phyloP scores from a whole-genome alignment of 1,139 yeast species.

The Suhomyces yuchorum region DNA sequence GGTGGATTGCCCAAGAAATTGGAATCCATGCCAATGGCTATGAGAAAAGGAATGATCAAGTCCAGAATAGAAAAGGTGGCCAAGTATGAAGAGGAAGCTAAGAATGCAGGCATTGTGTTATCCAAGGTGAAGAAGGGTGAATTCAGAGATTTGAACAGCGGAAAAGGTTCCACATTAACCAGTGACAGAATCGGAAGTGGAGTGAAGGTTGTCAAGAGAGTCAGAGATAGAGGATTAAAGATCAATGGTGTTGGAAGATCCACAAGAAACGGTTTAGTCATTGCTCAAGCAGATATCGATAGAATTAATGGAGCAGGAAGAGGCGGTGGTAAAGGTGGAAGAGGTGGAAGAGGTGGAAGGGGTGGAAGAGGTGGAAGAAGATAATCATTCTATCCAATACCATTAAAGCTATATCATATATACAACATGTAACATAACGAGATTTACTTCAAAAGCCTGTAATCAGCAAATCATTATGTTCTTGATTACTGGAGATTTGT shows the following conservation, averaged over 20 bases:
- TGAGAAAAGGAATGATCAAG: slow-evolving; percentile 80
- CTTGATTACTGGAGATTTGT: slow-evolving; percentile 56
- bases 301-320: slow-evolving; percentile 31
- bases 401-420: neutral
- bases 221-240: slow-evolving; percentile 77
- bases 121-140: slow-evolving; percentile 67
- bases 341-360: slow-evolving; percentile 12
- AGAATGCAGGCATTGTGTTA: slow-evolving; percentile 83
- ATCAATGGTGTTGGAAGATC: slow-evolving; percentile 76
- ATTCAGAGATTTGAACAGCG: slow-evolving; percentile 56
- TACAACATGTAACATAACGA: neutral
- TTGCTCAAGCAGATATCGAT: slow-evolving; percentile 69
- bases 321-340: slow-evolving; percentile 16
- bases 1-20: slow-evolving; percentile 46
- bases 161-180: slow-evolving; percentile 53
- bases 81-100: slow-evolving; percentile 73
- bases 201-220: slow-evolving; percentile 29
- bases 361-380: slow-evolving; percentile 6
- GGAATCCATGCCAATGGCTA: slow-evolving; percentile 85
- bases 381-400: neutral
- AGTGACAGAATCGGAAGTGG: slow-evolving; percentile 63
- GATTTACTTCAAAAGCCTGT: slow-evolving; percentile 32
- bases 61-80: slow-evolving; percentile 54
- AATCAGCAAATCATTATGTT: slow-evolving; percentile 59
- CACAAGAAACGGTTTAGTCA: slow-evolving; percentile 79